A percentile compares a stretch with the other conserved stretches of the same genome.
These are phyloP conservation scores for Chloranthus sessilifolius DNA, from an alignment of 164 flowering plant genomes.

Conservation along the genomic window DNA sequence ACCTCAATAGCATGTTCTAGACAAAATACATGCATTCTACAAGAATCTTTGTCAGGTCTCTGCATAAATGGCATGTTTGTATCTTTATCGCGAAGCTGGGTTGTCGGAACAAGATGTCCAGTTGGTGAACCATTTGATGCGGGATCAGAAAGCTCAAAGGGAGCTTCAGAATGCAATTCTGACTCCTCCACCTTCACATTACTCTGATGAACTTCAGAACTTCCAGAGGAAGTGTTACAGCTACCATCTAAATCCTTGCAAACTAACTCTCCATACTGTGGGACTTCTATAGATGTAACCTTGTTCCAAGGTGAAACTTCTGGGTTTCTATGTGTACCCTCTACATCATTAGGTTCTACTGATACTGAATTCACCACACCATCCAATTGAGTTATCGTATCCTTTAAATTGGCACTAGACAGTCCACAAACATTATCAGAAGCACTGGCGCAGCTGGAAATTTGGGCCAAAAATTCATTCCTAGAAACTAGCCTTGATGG, in stretches of 20 bases:
- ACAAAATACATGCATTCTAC: constrained; percentile 84
- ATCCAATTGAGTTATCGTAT: constrained; percentile 22
- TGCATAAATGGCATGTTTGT: constrained; percentile 22
- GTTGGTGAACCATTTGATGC: constrained; percentile 17
- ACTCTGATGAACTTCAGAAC: constrained; percentile 9
- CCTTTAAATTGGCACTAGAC: too few relatives aligned
- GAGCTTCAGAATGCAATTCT: constrained; percentile 8
- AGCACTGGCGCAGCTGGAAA: background rate
- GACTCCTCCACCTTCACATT: constrained; percentile 9
- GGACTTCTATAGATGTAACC: constrained; percentile 3
- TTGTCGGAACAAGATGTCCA: constrained; percentile 18
- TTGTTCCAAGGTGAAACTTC: constrained; percentile 6
- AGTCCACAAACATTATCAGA: constrained; percentile 15
- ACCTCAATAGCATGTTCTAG: constrained; percentile 95
- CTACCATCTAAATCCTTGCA: constrained; percentile 4
- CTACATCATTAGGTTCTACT: constrained; percentile 22
- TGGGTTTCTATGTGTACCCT: constrained; percentile 20
- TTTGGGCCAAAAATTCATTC: constrained; percentile 21
- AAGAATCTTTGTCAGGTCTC: constrained; percentile 60
- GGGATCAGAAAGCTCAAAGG: constrained; percentile 4
- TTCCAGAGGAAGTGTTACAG: background rate
- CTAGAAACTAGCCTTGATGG: constrained; percentile 10
- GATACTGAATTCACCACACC: constrained; percentile 15
- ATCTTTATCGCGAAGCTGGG: constrained; percentile 15
- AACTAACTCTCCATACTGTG: background rate